Conservation (phyloP, 805 yeast genomes). For the Jamesozyma piceae region DNA sequence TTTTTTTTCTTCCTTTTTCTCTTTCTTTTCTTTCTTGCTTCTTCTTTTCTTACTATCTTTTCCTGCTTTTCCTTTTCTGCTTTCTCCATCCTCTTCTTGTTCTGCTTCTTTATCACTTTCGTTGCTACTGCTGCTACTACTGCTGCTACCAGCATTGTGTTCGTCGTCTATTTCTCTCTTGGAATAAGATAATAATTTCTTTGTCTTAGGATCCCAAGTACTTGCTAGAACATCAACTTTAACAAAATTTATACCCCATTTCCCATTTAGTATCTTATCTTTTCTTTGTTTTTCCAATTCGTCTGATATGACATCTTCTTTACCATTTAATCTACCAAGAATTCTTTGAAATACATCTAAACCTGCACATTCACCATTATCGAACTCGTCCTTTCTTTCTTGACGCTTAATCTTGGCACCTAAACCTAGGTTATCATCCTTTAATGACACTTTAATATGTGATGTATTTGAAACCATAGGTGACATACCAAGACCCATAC, state of each 20-base stretch:
- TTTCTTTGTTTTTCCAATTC: conserved; percentile 62
- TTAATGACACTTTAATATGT: conserved; percentile 74
- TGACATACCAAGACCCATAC: conserved; percentile 68
- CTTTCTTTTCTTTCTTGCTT: conserved; percentile 26
- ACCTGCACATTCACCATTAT: conserved; percentile 79
- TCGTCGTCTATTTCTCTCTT: conserved; percentile 27
- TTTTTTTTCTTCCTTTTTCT: conserved; percentile 27
- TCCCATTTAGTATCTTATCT: conserved; percentile 68
- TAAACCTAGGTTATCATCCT: conserved; percentile 75
- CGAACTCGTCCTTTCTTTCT: conserved; percentile 56
- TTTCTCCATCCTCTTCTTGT: conserved; percentile 25
- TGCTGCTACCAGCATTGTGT: conserved; percentile 12
- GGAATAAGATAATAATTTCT: conserved; percentile 27
- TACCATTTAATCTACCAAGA: conserved; percentile 82
- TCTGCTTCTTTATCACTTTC: conserved; percentile 23
- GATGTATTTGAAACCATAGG: conserved; percentile 47
- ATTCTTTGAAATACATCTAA: conserved; percentile 88
- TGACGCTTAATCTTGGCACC: conserved; percentile 71
- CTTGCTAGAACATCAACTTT: conserved; percentile 76
- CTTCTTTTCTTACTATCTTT: conserved; percentile 23
- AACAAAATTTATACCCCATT: conserved; percentile 81
- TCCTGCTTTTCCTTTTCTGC: conserved; percentile 25
- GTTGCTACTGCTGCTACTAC: conserved; percentile 16
- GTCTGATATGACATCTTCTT: conserved; percentile 52
- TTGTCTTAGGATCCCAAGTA: conserved; percentile 64